A percentile compares a stretch with the other conserved stretches of the same genome.
Conservation (phyloP, 768 basidiomycete species). For the Mycena kentingensis region DNA sequence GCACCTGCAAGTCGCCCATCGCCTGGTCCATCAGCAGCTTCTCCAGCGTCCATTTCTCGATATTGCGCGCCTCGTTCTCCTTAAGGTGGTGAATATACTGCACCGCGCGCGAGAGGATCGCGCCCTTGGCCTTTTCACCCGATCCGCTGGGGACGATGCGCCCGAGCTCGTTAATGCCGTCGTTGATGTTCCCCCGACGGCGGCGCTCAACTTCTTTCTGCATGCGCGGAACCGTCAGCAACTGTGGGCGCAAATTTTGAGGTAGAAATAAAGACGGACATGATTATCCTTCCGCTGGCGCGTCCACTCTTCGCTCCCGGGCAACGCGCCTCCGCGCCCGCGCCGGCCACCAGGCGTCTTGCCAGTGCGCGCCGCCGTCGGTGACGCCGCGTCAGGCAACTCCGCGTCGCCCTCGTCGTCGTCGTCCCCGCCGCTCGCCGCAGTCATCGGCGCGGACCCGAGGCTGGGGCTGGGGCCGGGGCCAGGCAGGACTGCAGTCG, state of each 20-base stretch:
- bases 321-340: slow-evolving; percentile 58
- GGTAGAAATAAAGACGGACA: slow-evolving; percentile 41
- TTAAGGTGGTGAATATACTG: slow-evolving; percentile 91
- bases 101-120: slow-evolving; percentile 84
- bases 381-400: slow-evolving; percentile 27
- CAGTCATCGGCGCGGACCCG: slow-evolving; percentile 26
- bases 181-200: slow-evolving; percentile 93
- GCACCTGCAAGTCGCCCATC: slow-evolving; percentile 83
- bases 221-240: slow-evolving; percentile 6
- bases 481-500: too few species aligned
- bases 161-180: slow-evolving; percentile 91
- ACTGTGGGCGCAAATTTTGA: slow-evolving; percentile 1
- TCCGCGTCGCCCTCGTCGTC: slow-evolving; percentile 32
- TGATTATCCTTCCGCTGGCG: slow-evolving; percentile 83
- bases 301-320: slow-evolving; percentile 79
- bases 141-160: slow-evolving; percentile 86
- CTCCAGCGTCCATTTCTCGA: slow-evolving; percentile 93
- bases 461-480: slow-evolving; percentile 33
- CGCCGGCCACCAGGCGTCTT: slow-evolving; percentile 38
- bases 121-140: slow-evolving; percentile 88
- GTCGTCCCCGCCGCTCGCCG: slow-evolving; percentile 22
- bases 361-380: slow-evolving; percentile 28
- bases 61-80: slow-evolving; percentile 87
- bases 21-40: slow-evolving; percentile 91
- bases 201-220: slow-evolving; percentile 99